Conservation (phyloP, 2,329 filamentous ascomycete genomes). For the Alternaria rosae region DNA sequence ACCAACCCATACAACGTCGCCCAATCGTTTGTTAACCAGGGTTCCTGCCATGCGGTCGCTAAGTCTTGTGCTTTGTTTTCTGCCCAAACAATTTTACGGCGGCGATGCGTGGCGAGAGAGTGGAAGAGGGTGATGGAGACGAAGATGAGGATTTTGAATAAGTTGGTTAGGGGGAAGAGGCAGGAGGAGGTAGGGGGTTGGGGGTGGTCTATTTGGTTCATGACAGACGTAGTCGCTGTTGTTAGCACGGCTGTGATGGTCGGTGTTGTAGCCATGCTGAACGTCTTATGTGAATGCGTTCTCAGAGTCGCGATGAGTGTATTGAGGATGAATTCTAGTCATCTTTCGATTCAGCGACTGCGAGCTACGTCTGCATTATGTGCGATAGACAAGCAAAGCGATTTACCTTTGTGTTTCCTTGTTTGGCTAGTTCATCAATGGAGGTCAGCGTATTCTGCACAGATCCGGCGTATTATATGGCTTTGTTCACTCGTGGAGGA, state of each 20-base stretch:
- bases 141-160: not conserved
- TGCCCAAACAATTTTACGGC: not conserved
- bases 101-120: not conserved
- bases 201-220: too few species aligned
- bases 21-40: slow-evolving; percentile 5
- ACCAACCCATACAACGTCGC: not conserved
- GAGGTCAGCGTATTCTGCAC: fast-evolving
- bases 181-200: not conserved
- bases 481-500: not conserved
- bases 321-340: not conserved
- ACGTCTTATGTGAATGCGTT: not conserved
- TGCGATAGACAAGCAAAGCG: not conserved
- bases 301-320: not conserved
- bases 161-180: not conserved
- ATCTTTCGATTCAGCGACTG: not conserved
- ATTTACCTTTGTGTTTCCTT: not conserved
- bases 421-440: not conserved
- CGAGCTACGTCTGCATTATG: not conserved
- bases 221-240: not conserved
- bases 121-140: not conserved
- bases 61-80: not conserved
- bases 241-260: not conserved
- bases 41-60: not conserved
- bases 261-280: not conserved
- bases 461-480: not conserved